Percentiles rank a stretch among this genome's conserved stretches.
These are phyloP conservation scores for Fusarium stilboides DNA, from an alignment of 2,329 filamentous ascomycete species.

Conservation along the genomic window DNA sequence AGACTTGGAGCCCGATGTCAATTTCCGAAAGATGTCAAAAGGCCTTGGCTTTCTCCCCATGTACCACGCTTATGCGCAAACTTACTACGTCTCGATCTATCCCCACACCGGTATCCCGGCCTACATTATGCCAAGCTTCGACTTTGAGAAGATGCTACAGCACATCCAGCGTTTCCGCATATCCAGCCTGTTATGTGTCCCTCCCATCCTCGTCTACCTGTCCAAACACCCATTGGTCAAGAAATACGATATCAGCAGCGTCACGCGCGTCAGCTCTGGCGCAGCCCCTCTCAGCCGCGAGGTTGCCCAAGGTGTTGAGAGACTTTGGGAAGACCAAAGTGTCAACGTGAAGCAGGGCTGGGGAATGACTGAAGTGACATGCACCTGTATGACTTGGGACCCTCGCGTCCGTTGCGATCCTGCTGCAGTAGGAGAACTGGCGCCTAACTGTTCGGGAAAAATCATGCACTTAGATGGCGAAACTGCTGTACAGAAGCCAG, in stretches of 20 bases:
- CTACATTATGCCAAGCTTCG: slow-evolving; percentile 84
- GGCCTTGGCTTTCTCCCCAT: slow-evolving; percentile 80
- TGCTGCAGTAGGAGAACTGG: slow-evolving; percentile 54
- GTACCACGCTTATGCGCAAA: slow-evolving; percentile 82
- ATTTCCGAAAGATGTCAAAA: slow-evolving; percentile 55
- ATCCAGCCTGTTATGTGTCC: slow-evolving; percentile 76
- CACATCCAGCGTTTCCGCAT: slow-evolving; percentile 78
- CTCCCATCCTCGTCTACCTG: slow-evolving; percentile 80
- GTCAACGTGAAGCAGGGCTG: slow-evolving; percentile 75
- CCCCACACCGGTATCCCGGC: slow-evolving; percentile 71
- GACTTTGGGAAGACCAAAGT: slow-evolving; percentile 61
- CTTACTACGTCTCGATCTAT: slow-evolving; percentile 74
- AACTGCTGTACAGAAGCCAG: slow-evolving; percentile 61
- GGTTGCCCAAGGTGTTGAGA: slow-evolving; percentile 60
- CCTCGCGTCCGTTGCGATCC: slow-evolving; percentile 65
- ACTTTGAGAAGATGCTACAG: slow-evolving; percentile 79
- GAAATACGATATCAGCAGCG: slow-evolving; percentile 78
- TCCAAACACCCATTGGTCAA: slow-evolving; percentile 77
- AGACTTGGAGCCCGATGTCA: slow-evolving; percentile 63
- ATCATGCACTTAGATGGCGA: slow-evolving; percentile 72
- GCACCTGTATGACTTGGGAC: slow-evolving; percentile 76
- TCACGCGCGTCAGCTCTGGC: slow-evolving; percentile 73
- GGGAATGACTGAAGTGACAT: slow-evolving; percentile 90
- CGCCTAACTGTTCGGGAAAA: slow-evolving; percentile 64
- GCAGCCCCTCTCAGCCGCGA: slow-evolving; percentile 77